Conservation (phyloP, 1,284 basidiomycete genomes). For the Pterulicium gracile region DNA sequence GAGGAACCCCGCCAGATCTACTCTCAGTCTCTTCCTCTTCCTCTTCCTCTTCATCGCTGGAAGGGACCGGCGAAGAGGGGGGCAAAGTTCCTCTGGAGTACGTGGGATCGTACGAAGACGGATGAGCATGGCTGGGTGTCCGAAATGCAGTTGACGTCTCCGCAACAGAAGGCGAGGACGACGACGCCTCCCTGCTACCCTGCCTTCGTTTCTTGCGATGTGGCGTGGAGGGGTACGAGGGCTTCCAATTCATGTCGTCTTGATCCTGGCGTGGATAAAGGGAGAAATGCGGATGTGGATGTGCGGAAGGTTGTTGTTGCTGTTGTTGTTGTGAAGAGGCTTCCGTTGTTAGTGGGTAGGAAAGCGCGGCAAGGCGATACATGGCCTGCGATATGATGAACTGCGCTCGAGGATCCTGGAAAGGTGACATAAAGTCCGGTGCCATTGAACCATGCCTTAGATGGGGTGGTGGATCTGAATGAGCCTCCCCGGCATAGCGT, state of each 20-base stretch:
- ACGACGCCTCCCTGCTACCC: background rate
- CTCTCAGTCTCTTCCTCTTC: background rate
- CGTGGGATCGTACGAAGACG: conserved; percentile 27
- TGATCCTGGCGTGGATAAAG: conserved; percentile 27
- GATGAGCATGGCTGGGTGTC: conserved; percentile 19
- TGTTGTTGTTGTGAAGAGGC: conserved; percentile 14
- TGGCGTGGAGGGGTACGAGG: background rate
- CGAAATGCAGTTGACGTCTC: background rate
- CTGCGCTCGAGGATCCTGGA: conserved; percentile 22
- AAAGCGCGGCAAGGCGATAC: conserved; percentile 17
- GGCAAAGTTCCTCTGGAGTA: conserved; percentile 33
- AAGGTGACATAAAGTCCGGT: conserved; percentile 9
- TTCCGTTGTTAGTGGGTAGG: conserved; percentile 13
- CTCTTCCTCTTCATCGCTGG: background rate
- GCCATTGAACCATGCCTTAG: conserved; percentile 6
- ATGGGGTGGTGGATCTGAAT: background rate
- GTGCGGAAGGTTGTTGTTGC: conserved; percentile 6
- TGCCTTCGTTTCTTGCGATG: background rate
- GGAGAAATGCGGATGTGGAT: conserved; percentile 4
- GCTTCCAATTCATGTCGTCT: background rate
- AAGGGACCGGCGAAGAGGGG: conserved; percentile 30
- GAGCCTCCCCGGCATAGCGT: too few relatives aligned
- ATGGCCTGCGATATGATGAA: conserved; percentile 23
- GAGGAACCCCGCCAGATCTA: background rate
- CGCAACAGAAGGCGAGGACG: background rate